Percentiles rank a stretch among this genome's conserved stretches.
Conservation (phyloP, 2,329 filamentous ascomycete species). For the Geoglossum cookeanum region DNA sequence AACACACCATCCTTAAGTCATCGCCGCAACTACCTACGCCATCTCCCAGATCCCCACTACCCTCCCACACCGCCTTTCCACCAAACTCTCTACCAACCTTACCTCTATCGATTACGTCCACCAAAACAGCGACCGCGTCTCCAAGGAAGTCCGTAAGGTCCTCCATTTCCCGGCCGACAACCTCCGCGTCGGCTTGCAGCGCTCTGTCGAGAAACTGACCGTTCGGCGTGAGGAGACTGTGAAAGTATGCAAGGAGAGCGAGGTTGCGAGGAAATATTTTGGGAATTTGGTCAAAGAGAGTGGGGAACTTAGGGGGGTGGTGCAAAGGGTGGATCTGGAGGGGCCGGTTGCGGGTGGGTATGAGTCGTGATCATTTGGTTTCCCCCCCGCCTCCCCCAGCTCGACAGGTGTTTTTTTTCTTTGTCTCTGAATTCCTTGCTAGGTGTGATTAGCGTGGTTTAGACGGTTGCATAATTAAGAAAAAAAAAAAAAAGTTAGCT, state of each 20-base stretch:
- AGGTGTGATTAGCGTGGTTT: no score
- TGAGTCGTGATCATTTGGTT: not conserved
- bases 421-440: no score
- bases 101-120: constrained; percentile 81
- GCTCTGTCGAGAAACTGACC: constrained; percentile 67
- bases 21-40: constrained; percentile 61
- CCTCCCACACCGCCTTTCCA: constrained; percentile 65
- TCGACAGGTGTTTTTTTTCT: no score
- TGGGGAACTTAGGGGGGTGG: constrained; percentile 27
- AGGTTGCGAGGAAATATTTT: constrained; percentile 81
- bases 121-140: constrained; percentile 67
- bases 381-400: no score
- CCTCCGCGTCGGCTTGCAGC: constrained; percentile 64
- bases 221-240: constrained; percentile 62
- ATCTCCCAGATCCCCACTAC: constrained; percentile 76
- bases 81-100: constrained; percentile 69
- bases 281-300: constrained; percentile 55
- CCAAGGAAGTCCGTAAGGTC: constrained; percentile 69
- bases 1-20: constrained; percentile 28
- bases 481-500: no score
- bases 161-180: constrained; percentile 75
- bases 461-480: no score
- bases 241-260: constrained; percentile 66
- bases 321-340: constrained; percentile 33
- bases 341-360: constrained; percentile 17